Evolutionary conservation across 352 stramenopile species (phyloP).

Genomic region (Phytophthora tubulina): DNA sequence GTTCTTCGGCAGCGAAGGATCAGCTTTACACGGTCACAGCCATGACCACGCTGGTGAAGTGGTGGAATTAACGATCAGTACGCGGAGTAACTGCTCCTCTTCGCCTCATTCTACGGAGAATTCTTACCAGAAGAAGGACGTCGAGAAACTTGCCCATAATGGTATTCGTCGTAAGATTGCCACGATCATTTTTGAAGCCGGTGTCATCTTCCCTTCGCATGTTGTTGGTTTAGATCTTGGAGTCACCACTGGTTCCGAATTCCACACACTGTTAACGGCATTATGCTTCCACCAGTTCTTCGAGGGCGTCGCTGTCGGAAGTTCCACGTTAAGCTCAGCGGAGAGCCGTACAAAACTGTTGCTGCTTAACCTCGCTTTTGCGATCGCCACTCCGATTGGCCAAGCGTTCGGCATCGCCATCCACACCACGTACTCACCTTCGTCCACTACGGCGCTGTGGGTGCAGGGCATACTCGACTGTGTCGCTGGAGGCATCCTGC

Average conservation of each 20-base stretch:
- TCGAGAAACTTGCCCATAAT: constrained; percentile 2
- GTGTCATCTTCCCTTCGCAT: constrained; percentile 74
- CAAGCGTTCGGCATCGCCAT: constrained; percentile 68
- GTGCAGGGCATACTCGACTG: constrained; percentile 73
- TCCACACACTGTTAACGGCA: constrained; percentile 69
- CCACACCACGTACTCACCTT: constrained; percentile 63
- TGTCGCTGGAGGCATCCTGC: constrained; percentile 71
- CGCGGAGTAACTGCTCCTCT: neutral
- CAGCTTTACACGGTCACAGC: constrained; percentile 39
- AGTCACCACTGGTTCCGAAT: constrained; percentile 52
- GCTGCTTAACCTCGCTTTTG: constrained; percentile 56
- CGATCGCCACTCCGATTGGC: constrained; percentile 66
- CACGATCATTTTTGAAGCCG: constrained; percentile 63
- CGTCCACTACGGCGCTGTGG: constrained; percentile 53
- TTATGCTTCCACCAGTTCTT: constrained; percentile 84
- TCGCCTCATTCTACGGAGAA: neutral
- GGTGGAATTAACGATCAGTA: constrained; percentile 9
- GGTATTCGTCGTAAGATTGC: constrained; percentile 47
- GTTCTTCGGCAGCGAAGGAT: constrained; percentile 48
- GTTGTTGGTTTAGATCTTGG: constrained; percentile 77
- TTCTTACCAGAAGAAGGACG: constrained; percentile 5
- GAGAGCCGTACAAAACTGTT: constrained; percentile 49
- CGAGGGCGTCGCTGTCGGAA: constrained; percentile 68
- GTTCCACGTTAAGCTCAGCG: constrained; percentile 49
- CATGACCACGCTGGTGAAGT: constrained; percentile 15